Evolutionary conservation across 345 rosid genomes (phyloP), one percentile per base, ranked within the genome.

Genomic region (Eutrema japonicum): DNA sequence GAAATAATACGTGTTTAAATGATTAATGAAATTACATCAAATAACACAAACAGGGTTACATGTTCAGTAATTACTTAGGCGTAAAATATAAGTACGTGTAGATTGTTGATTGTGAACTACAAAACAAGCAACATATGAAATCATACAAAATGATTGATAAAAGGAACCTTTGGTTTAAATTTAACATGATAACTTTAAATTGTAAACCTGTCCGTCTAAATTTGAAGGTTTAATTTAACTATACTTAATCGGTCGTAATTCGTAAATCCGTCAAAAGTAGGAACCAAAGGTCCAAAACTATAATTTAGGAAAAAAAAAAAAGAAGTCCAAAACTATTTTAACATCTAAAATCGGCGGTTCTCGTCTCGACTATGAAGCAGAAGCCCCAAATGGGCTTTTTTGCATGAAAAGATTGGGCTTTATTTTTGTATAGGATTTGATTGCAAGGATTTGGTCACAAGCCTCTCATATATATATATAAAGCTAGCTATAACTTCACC

Each of bases 1-100:
- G 47, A 47, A 46, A 13, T 12, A 13, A 3, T 27, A 32, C 12
- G 35, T 33, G 35, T 37, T 14, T 29, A 40, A 30, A 11, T 40
- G 43, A 51, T 12, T 38, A 35, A 14, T 16, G 35, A 16, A 41
- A 7, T 27, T 43, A 22, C 43, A 10, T 70, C 32, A 59, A n/a
- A 27, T 48, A 59, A 41, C 57, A 59, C 10, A 47, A 38, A 1
- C 56, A 47, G 29, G 29, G 49, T 63, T 18, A 53, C 47, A 53
- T 54, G 46, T 50, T 35, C 13, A 26, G 3, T 27, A 64, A 8
- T 54, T 35, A 53, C 18, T 6, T n/a, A 54, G 13, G 49, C 71
- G 52, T 73, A 50, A 37, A 45, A 64, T 36, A 22, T 32, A 64
- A 64, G 76, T 62, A 72, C 59, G 47, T 55, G 45, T 73, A 64